Conservation (phyloP, 495 filamentous ascomycete genomes). For the Antarctomyces pellizariae region DNA sequence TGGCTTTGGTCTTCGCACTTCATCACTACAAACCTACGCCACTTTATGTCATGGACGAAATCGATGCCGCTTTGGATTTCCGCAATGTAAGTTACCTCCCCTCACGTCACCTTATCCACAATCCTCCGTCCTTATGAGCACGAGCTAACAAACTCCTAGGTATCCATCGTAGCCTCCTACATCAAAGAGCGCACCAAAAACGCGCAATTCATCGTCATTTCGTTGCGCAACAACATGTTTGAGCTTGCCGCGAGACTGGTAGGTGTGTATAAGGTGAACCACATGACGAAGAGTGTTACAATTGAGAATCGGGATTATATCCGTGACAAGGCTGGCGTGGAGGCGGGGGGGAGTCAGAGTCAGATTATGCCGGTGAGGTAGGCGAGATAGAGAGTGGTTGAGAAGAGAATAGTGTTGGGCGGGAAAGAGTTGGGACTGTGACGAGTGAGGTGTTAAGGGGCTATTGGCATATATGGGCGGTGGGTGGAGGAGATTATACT, state of each 20-base stretch:
- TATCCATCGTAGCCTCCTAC: constrained; percentile 93
- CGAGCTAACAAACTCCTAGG: constrained; percentile 25
- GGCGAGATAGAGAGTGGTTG: no score
- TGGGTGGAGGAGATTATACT: no score
- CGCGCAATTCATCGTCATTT: constrained; percentile 97
- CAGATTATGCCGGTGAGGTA: no score
- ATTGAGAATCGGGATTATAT: constrained; percentile 83
- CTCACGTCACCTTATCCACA: no score
- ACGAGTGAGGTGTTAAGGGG: no score
- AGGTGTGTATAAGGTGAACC: constrained; percentile 97
- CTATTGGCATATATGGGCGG: no score
- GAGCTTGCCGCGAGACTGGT: constrained; percentile 84
- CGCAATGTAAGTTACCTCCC: constrained; percentile 48
- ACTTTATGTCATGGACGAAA: constrained; percentile 98
- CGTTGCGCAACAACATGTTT: constrained; percentile 97
- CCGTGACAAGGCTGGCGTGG: constrained; percentile 13
- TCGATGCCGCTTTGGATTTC: constrained; percentile 95
- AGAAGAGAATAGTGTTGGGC: no score
- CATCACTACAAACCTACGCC: constrained; percentile 98
- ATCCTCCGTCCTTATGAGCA: neutral
- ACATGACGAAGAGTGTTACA: constrained; percentile 97
- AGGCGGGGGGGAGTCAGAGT: constrained; percentile 7
- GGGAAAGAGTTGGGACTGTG: no score
- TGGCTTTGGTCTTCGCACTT: constrained; percentile 88
- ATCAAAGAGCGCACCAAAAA: constrained; percentile 99